Evolutionary conservation across 164 flowering plant species (phyloP), one percentile per base, ranked within the genome.

Genomic region (Euptelea pleiosperma): DNA sequence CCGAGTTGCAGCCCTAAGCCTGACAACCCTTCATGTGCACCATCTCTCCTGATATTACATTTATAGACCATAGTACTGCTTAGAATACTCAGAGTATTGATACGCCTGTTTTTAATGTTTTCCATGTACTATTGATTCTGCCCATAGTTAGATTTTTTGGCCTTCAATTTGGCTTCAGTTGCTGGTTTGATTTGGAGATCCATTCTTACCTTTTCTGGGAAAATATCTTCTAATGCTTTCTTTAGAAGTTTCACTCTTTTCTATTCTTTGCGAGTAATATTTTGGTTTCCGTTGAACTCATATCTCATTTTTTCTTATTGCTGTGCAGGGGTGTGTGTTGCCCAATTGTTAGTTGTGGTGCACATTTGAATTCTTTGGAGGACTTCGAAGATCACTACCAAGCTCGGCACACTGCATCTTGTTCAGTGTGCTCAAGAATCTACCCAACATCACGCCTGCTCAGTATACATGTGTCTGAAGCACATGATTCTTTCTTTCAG

Each of bases 381-480:
- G 75, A 68, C 42, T 93, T 93, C 72, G 99, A 93, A 74, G 91
- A 86, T 73, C 97, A 93, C 59, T 93, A 93, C 34, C 77, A 75
- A 70, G 80, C 97, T 52, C 74, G 96, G 29, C 99, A 93, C 53
- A 72, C 85, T 53, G 97, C 97, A 48, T 84, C 82, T 57, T 93
- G 99, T 70, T 87, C 97, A 8, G 88, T 86, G 46, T 93, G 98
- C 79, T 83, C 85, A 8, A 84, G 97, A 79, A 87, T 84, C 18
- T 93, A 80, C 68, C 97, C 99, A 14, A 93, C 96, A 37, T 77
- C 92, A 6, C 87, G 88, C 48, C 64, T 93, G 62, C 94, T 93
- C 37, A 83, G 96, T 63, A 79, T 93, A 49, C 99, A 93, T 63
- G 75, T 93, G n/a, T 93, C 99, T 37, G 99, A 93, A 76, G 84